Evolutionary conservation across 2,329 filamentous ascomycete species (phyloP).

Genomic region (Diaporthe sp.): DNA sequence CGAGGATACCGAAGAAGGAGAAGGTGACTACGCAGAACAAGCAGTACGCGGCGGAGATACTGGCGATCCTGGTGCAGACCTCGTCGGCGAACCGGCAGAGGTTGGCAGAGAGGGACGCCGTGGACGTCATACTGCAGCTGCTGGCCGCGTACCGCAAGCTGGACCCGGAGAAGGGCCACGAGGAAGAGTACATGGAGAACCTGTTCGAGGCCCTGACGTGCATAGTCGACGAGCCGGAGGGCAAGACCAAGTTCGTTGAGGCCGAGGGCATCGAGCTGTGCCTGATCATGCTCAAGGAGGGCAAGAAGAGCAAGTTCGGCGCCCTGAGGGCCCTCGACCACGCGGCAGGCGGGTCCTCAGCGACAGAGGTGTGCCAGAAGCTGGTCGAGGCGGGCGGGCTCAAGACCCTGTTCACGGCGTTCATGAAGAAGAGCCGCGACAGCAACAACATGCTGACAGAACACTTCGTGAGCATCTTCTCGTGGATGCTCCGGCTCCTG

Average conservation of each 20-base stretch:
- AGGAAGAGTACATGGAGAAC: conserved; percentile 96
- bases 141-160: conserved; percentile 86
- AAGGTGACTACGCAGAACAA: conserved; percentile 84
- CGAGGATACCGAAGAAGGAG: conserved; percentile 74
- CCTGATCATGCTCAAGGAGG: conserved; percentile 91
- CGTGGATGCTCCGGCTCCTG: conserved; percentile 81
- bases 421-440: conserved; percentile 83
- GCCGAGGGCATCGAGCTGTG: conserved; percentile 93
- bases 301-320: conserved; percentile 82
- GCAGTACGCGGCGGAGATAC: conserved; percentile 91
- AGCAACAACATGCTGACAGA: conserved; percentile 67
- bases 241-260: conserved; percentile 85
- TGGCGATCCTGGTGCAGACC: conserved; percentile 88
- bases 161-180: conserved; percentile 87
- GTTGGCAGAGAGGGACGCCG: conserved; percentile 74
- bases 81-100: conserved; percentile 72
- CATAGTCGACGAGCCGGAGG: conserved; percentile 77
- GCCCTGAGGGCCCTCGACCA: conserved; percentile 88
- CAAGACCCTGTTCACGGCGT: conserved; percentile 85
- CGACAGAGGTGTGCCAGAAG: conserved; percentile 73
- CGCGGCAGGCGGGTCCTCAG: conserved; percentile 68
- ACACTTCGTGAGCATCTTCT: conserved; percentile 87
- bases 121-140: conserved; percentile 85
- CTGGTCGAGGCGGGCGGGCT: conserved; percentile 87
- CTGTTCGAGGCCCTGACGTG: conserved; percentile 89